phyloP scores from a whole-genome alignment of 768 basidiomycete genomes.

The Clitopilus passeckerianus region DNA sequence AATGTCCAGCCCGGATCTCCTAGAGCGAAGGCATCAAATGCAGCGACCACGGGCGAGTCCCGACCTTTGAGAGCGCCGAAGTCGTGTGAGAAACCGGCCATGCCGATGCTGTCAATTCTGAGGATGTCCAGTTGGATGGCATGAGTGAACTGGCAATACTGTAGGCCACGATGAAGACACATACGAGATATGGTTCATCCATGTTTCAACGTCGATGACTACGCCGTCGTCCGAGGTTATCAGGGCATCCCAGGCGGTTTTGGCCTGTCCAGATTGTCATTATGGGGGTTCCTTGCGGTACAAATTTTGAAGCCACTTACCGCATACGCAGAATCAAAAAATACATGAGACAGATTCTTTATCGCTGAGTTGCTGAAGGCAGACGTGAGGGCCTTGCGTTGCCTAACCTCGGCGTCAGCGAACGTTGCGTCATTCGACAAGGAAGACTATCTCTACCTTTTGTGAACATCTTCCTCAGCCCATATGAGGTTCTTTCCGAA shows the following conservation, averaged over 20 bases:
- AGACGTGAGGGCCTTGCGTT: constrained; percentile 31
- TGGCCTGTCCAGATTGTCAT: constrained; percentile 18
- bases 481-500: constrained; percentile 32
- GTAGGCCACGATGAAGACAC: no score
- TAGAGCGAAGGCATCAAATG: constrained; percentile 22
- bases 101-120: constrained; percentile 44
- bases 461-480: constrained; percentile 38
- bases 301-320: constrained; percentile 10
- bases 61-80: constrained; percentile 41
- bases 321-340: constrained; percentile 37
- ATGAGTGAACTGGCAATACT: no score
- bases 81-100: constrained; percentile 45
- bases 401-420: constrained; percentile 15
- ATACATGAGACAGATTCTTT: constrained; percentile 27
- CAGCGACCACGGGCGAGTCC: constrained; percentile 21
- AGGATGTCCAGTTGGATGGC: no score
- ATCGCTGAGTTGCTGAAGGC: constrained; percentile 37
- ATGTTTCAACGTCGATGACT: constrained; percentile 33
- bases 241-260: constrained; percentile 15
- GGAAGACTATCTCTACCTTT: constrained; percentile 18
- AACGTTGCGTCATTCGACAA: not conserved
- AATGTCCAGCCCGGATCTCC: constrained; percentile 11
- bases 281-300: not conserved
- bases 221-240: constrained; percentile 13
- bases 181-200: constrained; percentile 41